Evolutionary conservation across 495 filamentous ascomycete genomes (phyloP).

Genomic region (Lasiosphaeria miniovina): DNA sequence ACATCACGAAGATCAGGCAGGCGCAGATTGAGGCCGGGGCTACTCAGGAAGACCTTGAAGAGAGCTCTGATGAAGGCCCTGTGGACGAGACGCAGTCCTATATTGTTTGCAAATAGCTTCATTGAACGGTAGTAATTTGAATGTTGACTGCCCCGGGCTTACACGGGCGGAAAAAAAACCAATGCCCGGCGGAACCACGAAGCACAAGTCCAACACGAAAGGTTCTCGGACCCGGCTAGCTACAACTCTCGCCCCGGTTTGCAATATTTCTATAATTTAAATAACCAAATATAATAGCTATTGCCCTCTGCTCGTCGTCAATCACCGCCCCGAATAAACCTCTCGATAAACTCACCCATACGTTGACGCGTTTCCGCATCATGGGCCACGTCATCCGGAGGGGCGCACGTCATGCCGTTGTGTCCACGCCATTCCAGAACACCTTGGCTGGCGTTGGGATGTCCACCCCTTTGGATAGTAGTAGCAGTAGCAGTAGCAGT

Average conservation of each 20-base stretch:
- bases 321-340: conserved; percentile 13
- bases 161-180: too few species aligned
- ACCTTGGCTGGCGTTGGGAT: conserved; percentile 3
- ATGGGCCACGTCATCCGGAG: conserved; percentile 8
- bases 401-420: conserved; percentile 10
- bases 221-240: too few species aligned
- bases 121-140: too few species aligned
- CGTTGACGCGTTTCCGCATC: conserved; percentile 10
- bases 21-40: too few species aligned
- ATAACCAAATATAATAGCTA: conserved; percentile 4
- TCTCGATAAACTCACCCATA: conserved; percentile 9
- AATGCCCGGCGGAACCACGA: too few species aligned
- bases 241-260: background rate
- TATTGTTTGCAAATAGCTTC: too few species aligned
- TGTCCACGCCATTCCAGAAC: conserved; percentile 8
- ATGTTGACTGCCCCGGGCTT: too few species aligned
- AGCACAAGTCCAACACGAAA: too few species aligned
- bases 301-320: conserved; percentile 6
- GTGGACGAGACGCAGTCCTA: too few species aligned
- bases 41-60: too few species aligned
- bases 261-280: conserved; percentile 5
- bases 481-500: background rate
- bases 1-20: too few species aligned
- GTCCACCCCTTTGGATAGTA: conserved; percentile 2
- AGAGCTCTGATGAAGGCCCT: too few species aligned